Base-by-base conservation (phyloP, 2,329 filamentous ascomycete genomes). In the Alternaria ventricosa region DNA sequence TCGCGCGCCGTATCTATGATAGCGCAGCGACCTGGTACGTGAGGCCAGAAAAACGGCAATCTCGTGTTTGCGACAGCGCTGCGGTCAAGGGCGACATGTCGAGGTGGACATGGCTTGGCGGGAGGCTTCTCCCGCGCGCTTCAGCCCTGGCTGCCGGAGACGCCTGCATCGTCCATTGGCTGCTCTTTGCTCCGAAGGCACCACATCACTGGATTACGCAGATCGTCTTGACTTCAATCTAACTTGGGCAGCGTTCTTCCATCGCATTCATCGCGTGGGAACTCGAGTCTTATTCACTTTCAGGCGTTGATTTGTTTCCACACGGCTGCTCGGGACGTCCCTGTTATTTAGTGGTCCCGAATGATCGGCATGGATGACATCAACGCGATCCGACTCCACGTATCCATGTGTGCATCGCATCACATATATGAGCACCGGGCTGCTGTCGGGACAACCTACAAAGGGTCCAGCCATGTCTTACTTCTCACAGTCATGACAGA, bases 81-180 rank as follows among this genome's bases (percentile, higher is more conserved):
- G 54, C 13, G 13, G 41, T 47, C 15, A 23, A 57, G 22, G 30
- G 51, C 53, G 60, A 59, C 23, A 59, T 30, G 59, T 61, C 46
- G 20, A 51, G 59, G 46, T 61, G 36, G 55, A 49, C 49, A 59
- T 62, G 55, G 57, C 60, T 62, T 59, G 60, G 60, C 60, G 49
- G 49, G 41, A 45, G 57, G 50, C 50, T 60, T 60, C 49, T 55
- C 55, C 46, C 59, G 59, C 59, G 46, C 47, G 54, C 59, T 23
- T 45, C 55, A 46, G 55, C 59, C 30, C 51, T 55, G 30, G 30
- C 43, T 43, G 55, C 43, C 47, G 55, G 47, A 59, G 55, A 44
- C 18, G 47, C 30, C 10, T 41, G 41, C 55, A 51, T 45, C 47
- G 55, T 51, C 47, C 46, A 58, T 58, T 58, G 60, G 60, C 45